Base-by-base conservation (phyloP, 2,329 filamentous ascomycete species). In the Scorias spongiosa region DNA sequence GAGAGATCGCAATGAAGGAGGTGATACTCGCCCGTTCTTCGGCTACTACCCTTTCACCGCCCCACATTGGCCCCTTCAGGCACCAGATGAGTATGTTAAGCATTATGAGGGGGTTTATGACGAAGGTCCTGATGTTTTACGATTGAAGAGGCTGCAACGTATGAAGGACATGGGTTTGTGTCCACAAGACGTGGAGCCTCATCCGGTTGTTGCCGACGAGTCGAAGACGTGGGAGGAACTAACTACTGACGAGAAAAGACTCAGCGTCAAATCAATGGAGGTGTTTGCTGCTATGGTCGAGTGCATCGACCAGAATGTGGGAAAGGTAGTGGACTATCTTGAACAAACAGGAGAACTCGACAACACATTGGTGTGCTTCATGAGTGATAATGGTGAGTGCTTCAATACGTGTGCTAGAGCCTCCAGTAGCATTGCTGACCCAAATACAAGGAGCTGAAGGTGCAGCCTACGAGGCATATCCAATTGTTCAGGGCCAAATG, bases 271-370 rank as follows among this genome's bases (percentile, higher is more conserved):
- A 18, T 69, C 72, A 0, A 78, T 78, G 75, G 76, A 79, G 51
- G 69, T 73, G 2, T 81, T 73, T 46, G 76, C 77, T 0, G 77
- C 66, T 10, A 80, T 81, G 74, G 75, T 80, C 2, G 75, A 80
- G 45, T 66, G 65, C 42, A 78, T 80, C 43, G 77, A 81, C 51
- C 56, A 57, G 45, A 58, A 78, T 46, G 68, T 81, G 14, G 76
- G 76, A 32, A 72, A 72, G 44, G 70, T 80, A 2, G 60, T 78
- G 17, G 62, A 73, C 30, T 72, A 78, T 50, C 66, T 80, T 2
- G 63, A 72, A 45, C 55, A 66, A 38, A 72, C 68, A 2, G 72
- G 68, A 44, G 75, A 80, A 54, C 63, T 75, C 1, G 76, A 80
- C 48, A 78, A 80, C 55, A 81, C 76, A 2, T 74, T 80, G 47